Base-by-base conservation (phyloP, 2,329 filamentous ascomycete species). In the Aureobasidium sp. region DNA sequence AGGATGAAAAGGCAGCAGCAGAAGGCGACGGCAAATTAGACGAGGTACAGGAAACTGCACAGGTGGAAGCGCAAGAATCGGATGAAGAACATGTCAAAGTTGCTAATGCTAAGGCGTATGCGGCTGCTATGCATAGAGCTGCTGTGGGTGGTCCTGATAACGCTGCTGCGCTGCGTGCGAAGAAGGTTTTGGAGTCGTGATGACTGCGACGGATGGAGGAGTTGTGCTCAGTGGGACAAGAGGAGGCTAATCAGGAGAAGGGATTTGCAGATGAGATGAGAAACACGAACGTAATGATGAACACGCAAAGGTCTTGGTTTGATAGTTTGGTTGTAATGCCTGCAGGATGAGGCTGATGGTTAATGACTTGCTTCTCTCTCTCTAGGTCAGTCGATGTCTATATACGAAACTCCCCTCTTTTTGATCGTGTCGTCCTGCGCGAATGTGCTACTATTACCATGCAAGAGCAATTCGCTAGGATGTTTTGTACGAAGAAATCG, bases 151-250 rank as follows among this genome's bases (percentile, higher is more conserved):
- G 55, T 6, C 55, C 55, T 23, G 55, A 58, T 29, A 58, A 58
- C 27, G 34, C 42, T 37, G 41, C 55, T 39, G 55, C 55, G n/a
- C 1, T 42, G 17, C 7, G 55, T n/a, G 55, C 55, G 0, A 58
- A 58, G 55, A 58, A 48, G 42, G n/a, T 58, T 44, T 27, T 58
- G 55, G 55, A 58, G 23, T 29, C 26, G 15, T 48, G 44, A 47
- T 27, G n/a, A 13, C 2, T 1, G 5, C 9, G 13, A 27, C 1
- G 12, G 0, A 20, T 20, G 20, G 20, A 20, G 20, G 20, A 58
- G 23, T 29, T 15, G 15, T 48, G 44, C 29, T 27, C 9, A 13
- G 5, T 1, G 17, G 13, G 20, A 26, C 10, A 4, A 13, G 20
- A 46, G 12, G 2, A 20, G 20, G 20, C 20, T 20, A 20, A 20